These are phyloP conservation scores for Chaetomium sp. DNA, from an alignment of 2,329 filamentous ascomycete species.

Conservation along the genomic window DNA sequence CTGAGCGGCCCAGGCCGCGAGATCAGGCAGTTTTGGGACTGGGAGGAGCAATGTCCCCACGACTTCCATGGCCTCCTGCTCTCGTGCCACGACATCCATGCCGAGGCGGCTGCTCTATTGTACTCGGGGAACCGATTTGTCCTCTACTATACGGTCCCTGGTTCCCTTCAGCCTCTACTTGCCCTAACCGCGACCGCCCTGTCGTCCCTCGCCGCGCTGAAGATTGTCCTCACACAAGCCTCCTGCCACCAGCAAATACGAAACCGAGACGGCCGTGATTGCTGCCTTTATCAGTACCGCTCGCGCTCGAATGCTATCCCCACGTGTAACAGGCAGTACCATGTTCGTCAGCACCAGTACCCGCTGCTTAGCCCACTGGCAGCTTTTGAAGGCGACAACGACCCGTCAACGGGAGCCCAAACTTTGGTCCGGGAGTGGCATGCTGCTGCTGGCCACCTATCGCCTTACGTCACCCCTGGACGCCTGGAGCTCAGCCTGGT, in stretches of 20 bases:
- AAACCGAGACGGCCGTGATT: neutral
- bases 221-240: constrained; percentile 4
- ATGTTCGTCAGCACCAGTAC: neutral
- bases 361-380: neutral
- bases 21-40: neutral
- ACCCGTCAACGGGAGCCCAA: neutral
- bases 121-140: constrained; percentile 11
- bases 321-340: neutral
- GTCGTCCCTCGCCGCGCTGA: neutral
- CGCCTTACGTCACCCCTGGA: neutral
- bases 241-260: neutral
- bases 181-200: neutral
- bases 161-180: neutral
- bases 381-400: neutral
- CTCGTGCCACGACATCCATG: neutral
- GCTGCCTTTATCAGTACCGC: neutral
- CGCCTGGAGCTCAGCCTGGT: constrained; percentile 9
- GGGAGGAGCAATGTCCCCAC: neutral
- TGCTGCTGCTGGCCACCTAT: neutral
- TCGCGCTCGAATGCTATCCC: neutral
- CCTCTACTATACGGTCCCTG: neutral
- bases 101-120: neutral
- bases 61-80: constrained; percentile 1
- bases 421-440: neutral
- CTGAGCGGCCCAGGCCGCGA: neutral